A percentile compares a stretch with the other conserved stretches of the same genome.
Conservation (phyloP, 176 grass and related monocot species). For the Bolboschoenus planiculmis region DNA sequence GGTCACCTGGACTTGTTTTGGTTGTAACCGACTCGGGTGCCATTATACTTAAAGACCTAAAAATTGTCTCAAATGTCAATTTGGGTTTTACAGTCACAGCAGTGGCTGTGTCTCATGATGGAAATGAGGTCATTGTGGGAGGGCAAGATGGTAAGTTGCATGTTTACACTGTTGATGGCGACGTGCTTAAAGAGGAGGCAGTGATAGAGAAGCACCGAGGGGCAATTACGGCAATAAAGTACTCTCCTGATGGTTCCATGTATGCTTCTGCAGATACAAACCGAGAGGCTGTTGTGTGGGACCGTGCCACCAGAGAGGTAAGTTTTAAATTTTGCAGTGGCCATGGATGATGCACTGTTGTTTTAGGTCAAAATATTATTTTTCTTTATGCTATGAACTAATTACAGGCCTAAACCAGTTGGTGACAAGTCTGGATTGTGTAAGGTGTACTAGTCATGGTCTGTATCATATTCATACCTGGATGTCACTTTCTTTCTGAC, state of each 20-base stretch:
- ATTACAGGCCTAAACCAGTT: not conserved
- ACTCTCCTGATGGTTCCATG: conserved; percentile 91
- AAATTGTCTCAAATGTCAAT: conserved; percentile 58
- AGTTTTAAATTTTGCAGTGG: not conserved
- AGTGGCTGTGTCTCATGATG: conserved; percentile 69
- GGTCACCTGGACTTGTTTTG: conserved; percentile 61
- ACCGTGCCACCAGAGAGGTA: conserved; percentile 78
- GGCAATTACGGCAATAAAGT: conserved; percentile 74
- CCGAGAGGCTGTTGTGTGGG: conserved; percentile 97
- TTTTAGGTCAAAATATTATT: not conserved
- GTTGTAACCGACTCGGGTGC: conserved; percentile 71
- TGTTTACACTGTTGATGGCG: conserved; percentile 62
- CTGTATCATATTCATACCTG: not conserved
- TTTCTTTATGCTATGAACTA: not conserved
- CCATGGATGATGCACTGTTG: not conserved
- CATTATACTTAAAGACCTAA: conserved; percentile 55
- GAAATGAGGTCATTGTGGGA: conserved; percentile 77
- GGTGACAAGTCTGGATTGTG: not conserved
- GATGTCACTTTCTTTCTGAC: no score
- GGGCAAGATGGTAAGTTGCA: conserved; percentile 84
- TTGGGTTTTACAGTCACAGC: conserved; percentile 63
- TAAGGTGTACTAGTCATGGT: not conserved
- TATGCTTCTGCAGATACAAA: conserved; percentile 89
- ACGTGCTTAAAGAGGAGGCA: conserved; percentile 65
- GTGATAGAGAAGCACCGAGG: conserved; percentile 90